Base-by-base conservation (phyloP, 768 basidiomycete genomes). In the Heimioporus sp. region DNA sequence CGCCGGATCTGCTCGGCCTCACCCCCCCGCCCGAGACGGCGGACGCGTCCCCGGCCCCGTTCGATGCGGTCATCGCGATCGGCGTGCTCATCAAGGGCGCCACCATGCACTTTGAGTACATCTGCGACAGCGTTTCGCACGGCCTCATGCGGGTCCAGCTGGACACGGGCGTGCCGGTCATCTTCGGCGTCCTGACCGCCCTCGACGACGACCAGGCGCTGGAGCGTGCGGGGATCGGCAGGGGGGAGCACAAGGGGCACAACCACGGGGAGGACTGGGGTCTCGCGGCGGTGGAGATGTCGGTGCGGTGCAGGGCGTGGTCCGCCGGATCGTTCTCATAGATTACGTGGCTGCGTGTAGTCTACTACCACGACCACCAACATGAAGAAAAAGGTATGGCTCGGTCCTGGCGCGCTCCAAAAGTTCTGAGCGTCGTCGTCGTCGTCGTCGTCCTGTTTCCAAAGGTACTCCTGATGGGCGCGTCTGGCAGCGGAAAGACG, bases 61-160 rank as follows among this genome's bases (percentile, higher is more conserved):
- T 98, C 61, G 88, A 96, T 68, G 97, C 94, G 13, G 86, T 97
- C 57, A 96, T 99, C 67, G 94, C 97, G 48, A 92, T 98, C 64
- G 97, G 97, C 13, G 93, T 96, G 35, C 86, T 99, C 67, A 97
- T 99, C 78, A 99, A 99, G 69, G 96, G 97, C 47, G 78, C 84
- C 1, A 98, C 97, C 16, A 97, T 97, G 93, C 97, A 99, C 75
- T 99, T 98, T 70, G 97, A 99, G 70, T 99, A 99, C 79, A 99
- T 98, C 70, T 90, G 82, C 70, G 93, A 98, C 63, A 83, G 85
- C 54, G 95, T 98, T 53, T 85, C 92, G 38, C 90, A 98, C 61
- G 94, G 86, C 40, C 76, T 99, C 57, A 99, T 98, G 97, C 82
- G 81, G 62, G 83, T 98, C 19, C 93, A 96, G 72, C 76, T 98